Percentiles rank a stretch among this genome's conserved stretches.
Conservation (phyloP, 352 stramenopile genomes). For the Globisporangium alternatum region DNA sequence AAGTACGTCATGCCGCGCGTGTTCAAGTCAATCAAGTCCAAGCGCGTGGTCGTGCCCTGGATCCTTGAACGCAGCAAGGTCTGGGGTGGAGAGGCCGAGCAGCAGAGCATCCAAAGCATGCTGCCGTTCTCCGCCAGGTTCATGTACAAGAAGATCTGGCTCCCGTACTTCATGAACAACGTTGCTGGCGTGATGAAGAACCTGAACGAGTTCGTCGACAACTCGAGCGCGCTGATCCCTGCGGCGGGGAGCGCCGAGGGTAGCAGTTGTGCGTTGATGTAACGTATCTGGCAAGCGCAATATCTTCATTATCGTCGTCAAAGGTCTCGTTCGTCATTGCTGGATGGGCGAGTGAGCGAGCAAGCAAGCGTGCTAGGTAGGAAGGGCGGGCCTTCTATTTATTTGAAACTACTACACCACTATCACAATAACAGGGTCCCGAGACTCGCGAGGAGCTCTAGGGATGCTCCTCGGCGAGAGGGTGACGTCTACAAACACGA, state of each 20-base stretch:
- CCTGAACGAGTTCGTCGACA: conserved; percentile 64
- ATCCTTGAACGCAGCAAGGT: conserved; percentile 84
- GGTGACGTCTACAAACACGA: too few relatives aligned
- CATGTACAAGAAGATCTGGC: conserved; percentile 83
- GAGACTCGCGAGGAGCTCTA: not conserved
- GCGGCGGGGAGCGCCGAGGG: not conserved
- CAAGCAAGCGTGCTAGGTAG: conserved; percentile 1
- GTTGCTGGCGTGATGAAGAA: conserved; percentile 78
- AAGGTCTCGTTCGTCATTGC: too few relatives aligned
- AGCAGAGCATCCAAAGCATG: conserved; percentile 64
- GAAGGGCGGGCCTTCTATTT: conserved; percentile 12
- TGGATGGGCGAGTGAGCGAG: conserved; percentile 4
- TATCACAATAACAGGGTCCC: not conserved
- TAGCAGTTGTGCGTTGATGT: too few relatives aligned
- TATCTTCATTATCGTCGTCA: too few relatives aligned
- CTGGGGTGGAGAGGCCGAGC: conserved; percentile 72
- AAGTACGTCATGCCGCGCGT: conserved; percentile 74
- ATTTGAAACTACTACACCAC: conserved; percentile 13
- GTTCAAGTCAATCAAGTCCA: conserved; percentile 71
- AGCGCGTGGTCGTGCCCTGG: conserved; percentile 82
- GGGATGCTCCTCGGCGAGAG: too few relatives aligned
- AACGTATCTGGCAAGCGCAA: too few relatives aligned
- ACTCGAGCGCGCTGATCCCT: conserved; percentile 2
- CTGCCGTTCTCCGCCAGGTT: conserved; percentile 75
- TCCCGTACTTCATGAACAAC: conserved; percentile 79